Evolutionary conservation across 2,329 filamentous ascomycete species (phyloP), one percentile per base, ranked within the genome.

Genomic region (Calonectria hawksworthii): DNA sequence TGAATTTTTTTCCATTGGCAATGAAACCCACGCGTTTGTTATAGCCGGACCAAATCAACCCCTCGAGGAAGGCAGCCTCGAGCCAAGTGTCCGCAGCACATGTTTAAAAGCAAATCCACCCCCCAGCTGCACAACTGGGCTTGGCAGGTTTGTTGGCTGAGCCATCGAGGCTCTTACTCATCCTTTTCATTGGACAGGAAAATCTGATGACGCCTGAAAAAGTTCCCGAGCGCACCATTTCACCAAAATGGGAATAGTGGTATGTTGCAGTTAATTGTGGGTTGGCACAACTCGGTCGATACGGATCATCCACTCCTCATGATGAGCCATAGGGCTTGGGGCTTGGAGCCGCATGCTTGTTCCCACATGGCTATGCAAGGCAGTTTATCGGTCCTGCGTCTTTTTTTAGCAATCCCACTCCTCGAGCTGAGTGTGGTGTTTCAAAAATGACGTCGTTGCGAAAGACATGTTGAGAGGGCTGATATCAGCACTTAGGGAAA

Each of bases 181-280:
- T 36, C 14, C 18, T 26, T 63, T 36, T 38, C 56, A 63, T 63
- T 63, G 56, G 56, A 63, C 56, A 28, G 56, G 34, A 28, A 41
- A 41, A 26, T 18, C 56, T 63, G 56, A 63, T 63, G 56, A 63
- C 56, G 56, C 23, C 36, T 26, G 13, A 21, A 63, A 63, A 63
- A 63, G 56, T 63, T 63, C 56, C 56, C 56, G 56, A 63, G 56
- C 56, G 56, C 56, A 11, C 32, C 56, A 38, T 63, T 28, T 16
- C n/a, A 41, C 56, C 56, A 41, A 41, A 63, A 63, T 63, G 56
- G 56, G 56, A 41, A 63, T 63, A 63, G 56, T 63, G 32, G 34
- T 10, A 63, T 63, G 56, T 41, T 63, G 26, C 38, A n/a, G 11
- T 26, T 38, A 41, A 41, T 41, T 63, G 56, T 63, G 56, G 56